These are phyloP conservation scores for Fennellomyces sp. DNA, from an alignment of 371 early-diverging fungal genomes.

Conservation along the genomic window DNA sequence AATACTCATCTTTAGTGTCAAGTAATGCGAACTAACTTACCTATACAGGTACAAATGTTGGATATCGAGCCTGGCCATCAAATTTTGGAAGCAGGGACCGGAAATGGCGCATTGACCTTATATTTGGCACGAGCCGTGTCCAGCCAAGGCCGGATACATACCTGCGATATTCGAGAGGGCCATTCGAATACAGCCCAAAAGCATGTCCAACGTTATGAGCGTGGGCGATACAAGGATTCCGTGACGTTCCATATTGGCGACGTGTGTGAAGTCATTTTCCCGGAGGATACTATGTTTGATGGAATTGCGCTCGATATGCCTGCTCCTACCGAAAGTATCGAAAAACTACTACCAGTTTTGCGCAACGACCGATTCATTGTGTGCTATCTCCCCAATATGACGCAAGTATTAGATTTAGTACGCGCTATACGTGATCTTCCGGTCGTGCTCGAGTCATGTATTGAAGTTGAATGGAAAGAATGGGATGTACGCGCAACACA, in stretches of 20 bases:
- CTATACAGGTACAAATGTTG: conserved; percentile 52
- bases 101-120: conserved; percentile 73
- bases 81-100: conserved; percentile 79
- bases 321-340: conserved; percentile 56
- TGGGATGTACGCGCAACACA: conserved; percentile 72
- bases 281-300: conserved; percentile 49
- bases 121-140: conserved; percentile 69
- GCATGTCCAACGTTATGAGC: conserved; percentile 56
- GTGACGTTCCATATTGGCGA: conserved; percentile 60
- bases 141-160: conserved; percentile 50
- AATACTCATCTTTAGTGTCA: conserved; percentile 10
- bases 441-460: conserved; percentile 57
- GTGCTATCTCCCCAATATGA: conserved; percentile 79
- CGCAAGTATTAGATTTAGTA: conserved; percentile 68
- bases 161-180: conserved; percentile 61
- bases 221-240: conserved; percentile 52
- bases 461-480: conserved; percentile 72
- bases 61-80: conserved; percentile 67
- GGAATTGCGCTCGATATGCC: conserved; percentile 77
- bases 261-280: conserved; percentile 34
- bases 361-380: conserved; percentile 70
- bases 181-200: conserved; percentile 58
- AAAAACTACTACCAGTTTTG: conserved; percentile 45
- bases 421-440: conserved; percentile 50
- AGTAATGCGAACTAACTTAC: no score